Evolutionary conservation across 768 basidiomycete species (phyloP).

Genomic region (Termitomyces sp.): DNA sequence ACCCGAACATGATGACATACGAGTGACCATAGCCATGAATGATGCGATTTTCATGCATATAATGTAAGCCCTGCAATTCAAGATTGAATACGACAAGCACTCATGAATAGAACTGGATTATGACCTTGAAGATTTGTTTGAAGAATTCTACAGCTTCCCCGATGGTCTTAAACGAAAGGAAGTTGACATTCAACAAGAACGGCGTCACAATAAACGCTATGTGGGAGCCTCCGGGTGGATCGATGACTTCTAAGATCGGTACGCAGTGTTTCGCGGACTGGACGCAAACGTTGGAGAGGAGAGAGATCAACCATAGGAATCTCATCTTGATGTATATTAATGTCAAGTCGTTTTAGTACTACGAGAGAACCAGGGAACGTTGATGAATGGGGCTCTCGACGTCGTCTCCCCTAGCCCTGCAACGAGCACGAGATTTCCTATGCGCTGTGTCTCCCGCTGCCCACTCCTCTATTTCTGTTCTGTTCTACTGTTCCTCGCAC

Average conservation of each 20-base stretch:
- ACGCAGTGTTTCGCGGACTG: slow-evolving; percentile 18
- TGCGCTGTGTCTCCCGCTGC: too few relatives aligned
- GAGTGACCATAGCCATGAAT: slow-evolving; percentile 26
- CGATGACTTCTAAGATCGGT: slow-evolving; percentile 21
- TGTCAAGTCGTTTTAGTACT: slow-evolving; percentile 22
- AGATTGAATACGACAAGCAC: not conserved
- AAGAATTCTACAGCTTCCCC: slow-evolving; percentile 31
- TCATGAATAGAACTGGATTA: slow-evolving; percentile 11
- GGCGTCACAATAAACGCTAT: slow-evolving; percentile 23
- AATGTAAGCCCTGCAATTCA: slow-evolving; percentile 25
- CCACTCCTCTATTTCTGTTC: too few relatives aligned
- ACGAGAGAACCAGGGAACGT: slow-evolving; percentile 17
- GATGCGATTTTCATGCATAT: slow-evolving; percentile 32
- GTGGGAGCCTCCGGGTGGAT: slow-evolving; percentile 15
- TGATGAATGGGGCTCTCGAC: too few relatives aligned
- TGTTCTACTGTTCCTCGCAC: too few relatives aligned
- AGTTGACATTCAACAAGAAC: slow-evolving; percentile 14
- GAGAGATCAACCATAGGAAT: slow-evolving; percentile 22
- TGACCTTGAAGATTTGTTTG: slow-evolving; percentile 28
- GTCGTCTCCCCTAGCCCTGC: too few relatives aligned
- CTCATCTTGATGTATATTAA: slow-evolving; percentile 22
- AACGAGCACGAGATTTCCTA: too few relatives aligned
- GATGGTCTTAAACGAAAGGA: slow-evolving; percentile 22
- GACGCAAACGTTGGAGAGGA: slow-evolving; percentile 9
- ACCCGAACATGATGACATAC: not conserved